Percentiles rank a stretch among this genome's conserved stretches.
These are phyloP conservation scores for Solanum peruvianum DNA, from an alignment of 257 asterid genomes.

Conservation along the genomic window DNA sequence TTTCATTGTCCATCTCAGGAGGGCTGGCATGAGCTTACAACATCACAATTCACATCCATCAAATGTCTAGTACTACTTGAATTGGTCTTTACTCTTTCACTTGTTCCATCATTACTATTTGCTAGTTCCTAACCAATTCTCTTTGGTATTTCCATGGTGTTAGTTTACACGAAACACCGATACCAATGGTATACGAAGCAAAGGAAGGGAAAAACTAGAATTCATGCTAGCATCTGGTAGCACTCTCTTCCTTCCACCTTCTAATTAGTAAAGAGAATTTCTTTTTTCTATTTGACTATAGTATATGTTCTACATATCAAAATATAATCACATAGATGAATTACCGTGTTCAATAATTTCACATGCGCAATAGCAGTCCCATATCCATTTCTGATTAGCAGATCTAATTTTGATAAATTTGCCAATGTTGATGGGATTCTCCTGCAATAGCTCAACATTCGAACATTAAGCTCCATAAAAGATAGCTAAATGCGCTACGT, in stretches of 20 bases:
- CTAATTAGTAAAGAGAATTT: neutral
- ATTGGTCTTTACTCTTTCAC: neutral
- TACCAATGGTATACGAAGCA: neutral
- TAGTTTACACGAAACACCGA: neutral
- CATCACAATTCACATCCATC: neutral
- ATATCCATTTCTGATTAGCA: constrained; percentile 64
- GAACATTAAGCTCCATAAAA: neutral
- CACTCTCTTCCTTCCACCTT: neutral
- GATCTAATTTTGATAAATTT: constrained; percentile 60
- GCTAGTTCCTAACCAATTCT: neutral
- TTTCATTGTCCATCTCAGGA: neutral
- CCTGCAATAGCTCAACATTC: constrained; percentile 29
- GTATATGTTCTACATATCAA: neutral
- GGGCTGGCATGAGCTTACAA: neutral
- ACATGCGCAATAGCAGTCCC: constrained; percentile 52
- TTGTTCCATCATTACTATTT: neutral
- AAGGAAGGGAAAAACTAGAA: neutral
- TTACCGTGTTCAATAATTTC: constrained; percentile 64
- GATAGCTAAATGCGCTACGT: neutral
- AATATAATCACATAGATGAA: neutral
- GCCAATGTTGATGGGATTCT: constrained; percentile 60
- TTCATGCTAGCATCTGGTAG: neutral
- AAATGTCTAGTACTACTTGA: neutral
- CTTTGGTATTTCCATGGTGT: neutral
- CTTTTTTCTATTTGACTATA: neutral